Percentiles rank a stretch among this genome's conserved stretches.
Conservation (phyloP, 495 filamentous ascomycete genomes). For the Lepraria neglecta region DNA sequence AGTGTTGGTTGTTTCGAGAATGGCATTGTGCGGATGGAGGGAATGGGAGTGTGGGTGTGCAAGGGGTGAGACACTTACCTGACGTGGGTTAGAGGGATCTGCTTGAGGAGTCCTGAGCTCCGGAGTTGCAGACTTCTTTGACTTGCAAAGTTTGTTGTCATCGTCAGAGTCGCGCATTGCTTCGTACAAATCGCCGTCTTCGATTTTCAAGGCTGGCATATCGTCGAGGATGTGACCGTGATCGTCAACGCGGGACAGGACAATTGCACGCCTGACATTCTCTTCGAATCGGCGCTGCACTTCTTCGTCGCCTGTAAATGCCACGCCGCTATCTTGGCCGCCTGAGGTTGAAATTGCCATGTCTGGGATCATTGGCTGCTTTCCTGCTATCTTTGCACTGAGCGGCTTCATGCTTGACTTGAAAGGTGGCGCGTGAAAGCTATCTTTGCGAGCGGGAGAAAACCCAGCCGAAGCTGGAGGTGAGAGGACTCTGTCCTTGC, state of each 20-base stretch:
- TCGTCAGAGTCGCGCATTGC: not conserved
- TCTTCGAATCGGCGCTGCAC: constrained; percentile 9
- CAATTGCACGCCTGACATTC: not conserved
- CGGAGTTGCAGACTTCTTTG: not conserved
- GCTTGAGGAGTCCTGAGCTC: not conserved
- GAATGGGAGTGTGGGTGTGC: not conserved
- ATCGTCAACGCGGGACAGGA: not conserved
- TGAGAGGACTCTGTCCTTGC: constrained; percentile 4
- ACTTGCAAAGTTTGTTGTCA: not conserved
- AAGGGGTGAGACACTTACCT: constrained; percentile 10
- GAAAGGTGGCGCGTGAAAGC: not conserved
- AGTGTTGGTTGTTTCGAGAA: not conserved
- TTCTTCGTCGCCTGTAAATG: constrained; percentile 3
- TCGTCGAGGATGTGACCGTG: no score
- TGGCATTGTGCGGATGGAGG: not conserved
- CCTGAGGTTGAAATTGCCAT: not conserved
- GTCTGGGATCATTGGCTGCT: constrained; percentile 1
- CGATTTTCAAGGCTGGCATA: not conserved
- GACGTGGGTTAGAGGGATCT: constrained; percentile 11
- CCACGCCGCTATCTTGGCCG: constrained; percentile 10
- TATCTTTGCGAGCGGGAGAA: not conserved
- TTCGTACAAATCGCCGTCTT: not conserved
- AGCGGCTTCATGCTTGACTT: not conserved
- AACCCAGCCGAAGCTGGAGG: not conserved
- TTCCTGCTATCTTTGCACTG: not conserved